Base-by-base conservation (phyloP, 202 grass and related monocot species). In the Brachypodium distachyon region DNA sequence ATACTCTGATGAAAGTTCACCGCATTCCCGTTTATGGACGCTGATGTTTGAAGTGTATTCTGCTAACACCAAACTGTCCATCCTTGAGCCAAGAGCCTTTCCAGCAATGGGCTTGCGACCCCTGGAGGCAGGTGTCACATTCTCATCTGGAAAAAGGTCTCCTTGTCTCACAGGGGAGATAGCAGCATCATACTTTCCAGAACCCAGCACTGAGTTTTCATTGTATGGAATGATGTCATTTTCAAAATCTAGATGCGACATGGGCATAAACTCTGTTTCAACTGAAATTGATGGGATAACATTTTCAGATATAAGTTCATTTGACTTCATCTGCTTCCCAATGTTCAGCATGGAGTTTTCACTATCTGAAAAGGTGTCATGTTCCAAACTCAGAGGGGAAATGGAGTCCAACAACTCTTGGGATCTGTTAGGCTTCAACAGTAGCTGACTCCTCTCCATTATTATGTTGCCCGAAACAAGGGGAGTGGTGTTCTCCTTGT, bases 401-500 rank as follows among this genome's bases (percentile, higher is more conserved):
- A 84, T 81, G 23, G 77, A 76, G 72, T 84, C 81, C 76, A 84
- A 63, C 81, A 84, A 80, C 23, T 80, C 81, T 56, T 84, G 70
- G 72, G 86, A 81, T 77, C 70, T 72, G 77, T 14, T 58, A 57
- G 55, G 62, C 71, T 84, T 72, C 32, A 81, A 61, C 67, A 57
- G 64, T 83, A 26, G 55, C 12, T 72, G 69, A 61, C 34, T 81
- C 28, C 74, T 85, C 61, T 85, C 87, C 62, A 53, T 68, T 80
- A 56, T 61, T 76, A 79, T 83, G 55, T 39, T 73, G 25, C 58
- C 41, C 40, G 85, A 91, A 16, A 72, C 46, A 63, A 61, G 27
- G 10, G 84, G 87, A 13, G 61, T 92, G 32, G 77, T 66, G 76
- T 85, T 91, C 78, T 97, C 88, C 77, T 87, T 89, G 69, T 91